Conservation (phyloP, 352 stramenopile species). For the Elongisporangium prolatum region DNA sequence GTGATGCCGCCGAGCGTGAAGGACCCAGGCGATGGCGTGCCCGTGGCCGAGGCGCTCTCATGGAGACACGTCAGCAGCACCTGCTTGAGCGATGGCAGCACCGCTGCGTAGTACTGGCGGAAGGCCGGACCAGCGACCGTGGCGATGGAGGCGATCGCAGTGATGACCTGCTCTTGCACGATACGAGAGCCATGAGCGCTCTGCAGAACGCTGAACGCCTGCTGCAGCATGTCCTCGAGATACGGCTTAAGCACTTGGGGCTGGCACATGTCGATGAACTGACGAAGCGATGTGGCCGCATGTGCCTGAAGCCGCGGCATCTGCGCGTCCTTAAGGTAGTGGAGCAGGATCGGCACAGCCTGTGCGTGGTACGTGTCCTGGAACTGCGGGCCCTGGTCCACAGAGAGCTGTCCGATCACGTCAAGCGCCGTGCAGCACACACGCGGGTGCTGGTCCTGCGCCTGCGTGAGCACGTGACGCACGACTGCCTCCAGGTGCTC, state of each 20-base stretch:
- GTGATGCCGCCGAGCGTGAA: constrained; percentile 84
- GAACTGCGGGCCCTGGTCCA: constrained; percentile 78
- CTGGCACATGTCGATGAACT: constrained; percentile 84
- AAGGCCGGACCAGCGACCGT: constrained; percentile 61
- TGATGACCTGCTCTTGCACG: constrained; percentile 79
- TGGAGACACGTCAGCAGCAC: constrained; percentile 63
- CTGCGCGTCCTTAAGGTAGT: constrained; percentile 57
- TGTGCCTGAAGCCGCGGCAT: constrained; percentile 71
- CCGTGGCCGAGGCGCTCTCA: constrained; percentile 28
- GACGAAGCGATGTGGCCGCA: constrained; percentile 62
- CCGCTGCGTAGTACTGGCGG: constrained; percentile 62
- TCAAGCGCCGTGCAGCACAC: constrained; percentile 84
- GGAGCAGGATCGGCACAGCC: constrained; percentile 51
- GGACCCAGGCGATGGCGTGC: constrained; percentile 31
- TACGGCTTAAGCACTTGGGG: constrained; percentile 62
- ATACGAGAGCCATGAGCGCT: constrained; percentile 36
- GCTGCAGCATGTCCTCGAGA: constrained; percentile 63
- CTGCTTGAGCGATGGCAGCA: constrained; percentile 70
- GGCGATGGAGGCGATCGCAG: constrained; percentile 74
- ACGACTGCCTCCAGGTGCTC: constrained; percentile 69
- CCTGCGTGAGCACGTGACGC: constrained; percentile 59
- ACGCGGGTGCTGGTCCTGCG: constrained; percentile 62
- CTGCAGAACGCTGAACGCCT: constrained; percentile 65
- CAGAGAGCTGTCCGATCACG: constrained; percentile 72
- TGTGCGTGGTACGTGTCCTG: constrained; percentile 72